Conservation (phyloP, 2,329 filamentous ascomycete genomes). For the Dactylellina sp. region DNA sequence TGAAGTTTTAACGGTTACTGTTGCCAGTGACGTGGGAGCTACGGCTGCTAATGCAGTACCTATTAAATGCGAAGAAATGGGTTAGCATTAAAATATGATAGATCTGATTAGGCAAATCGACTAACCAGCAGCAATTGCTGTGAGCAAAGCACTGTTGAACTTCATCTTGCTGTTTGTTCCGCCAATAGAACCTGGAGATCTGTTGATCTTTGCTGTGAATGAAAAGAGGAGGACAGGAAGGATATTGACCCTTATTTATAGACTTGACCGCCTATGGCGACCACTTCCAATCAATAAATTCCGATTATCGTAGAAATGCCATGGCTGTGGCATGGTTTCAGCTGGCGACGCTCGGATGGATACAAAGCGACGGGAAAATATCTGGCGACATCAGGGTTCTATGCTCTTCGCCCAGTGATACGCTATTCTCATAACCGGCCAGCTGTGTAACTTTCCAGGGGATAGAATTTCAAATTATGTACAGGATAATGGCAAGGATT, state of each 20-base stretch:
- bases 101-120: not conserved
- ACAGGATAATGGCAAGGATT: not conserved
- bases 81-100: conserved; percentile 3
- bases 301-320: not conserved
- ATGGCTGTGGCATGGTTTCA: conserved; percentile 25
- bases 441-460: conserved; percentile 21
- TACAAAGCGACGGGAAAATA: not conserved
- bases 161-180: conserved; percentile 32
- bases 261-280: not conserved
- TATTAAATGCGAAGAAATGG: not conserved
- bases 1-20: not conserved
- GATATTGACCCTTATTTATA: conserved; percentile 36
- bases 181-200: not conserved
- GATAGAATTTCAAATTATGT: conserved; percentile 31
- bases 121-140: conserved; percentile 43
- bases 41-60: conserved; percentile 27
- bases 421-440: conserved; percentile 6
- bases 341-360: conserved; percentile 24
- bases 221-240: not conserved
- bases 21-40: conserved; percentile 3
- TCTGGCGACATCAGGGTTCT: not conserved
- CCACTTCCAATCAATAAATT: not conserved
- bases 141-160: conserved; percentile 27
- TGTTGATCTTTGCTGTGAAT: conserved; percentile 21
- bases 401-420: conserved; percentile 3